These are phyloP conservation scores for Penicillium sp. DNA, from an alignment of 2,329 filamentous ascomycete genomes.

Conservation along the genomic window DNA sequence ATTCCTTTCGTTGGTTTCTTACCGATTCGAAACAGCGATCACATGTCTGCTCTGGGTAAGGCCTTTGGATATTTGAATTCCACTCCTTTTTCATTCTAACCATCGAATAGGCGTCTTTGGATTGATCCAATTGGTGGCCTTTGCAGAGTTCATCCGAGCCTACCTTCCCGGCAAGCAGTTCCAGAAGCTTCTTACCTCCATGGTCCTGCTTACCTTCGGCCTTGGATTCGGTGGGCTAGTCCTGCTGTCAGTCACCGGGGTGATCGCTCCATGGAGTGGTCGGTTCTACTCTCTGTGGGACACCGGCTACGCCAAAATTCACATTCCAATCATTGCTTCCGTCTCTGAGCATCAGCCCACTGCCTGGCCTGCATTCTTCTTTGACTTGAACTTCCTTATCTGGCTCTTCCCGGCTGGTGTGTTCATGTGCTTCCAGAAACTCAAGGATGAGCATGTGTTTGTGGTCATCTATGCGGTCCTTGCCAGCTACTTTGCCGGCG, in stretches of 20 bases:
- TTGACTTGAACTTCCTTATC: conserved; percentile 95
- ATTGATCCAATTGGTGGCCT: conserved; percentile 86
- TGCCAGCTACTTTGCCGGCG: conserved; percentile 95
- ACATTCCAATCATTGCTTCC: conserved; percentile 99
- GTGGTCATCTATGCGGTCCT: conserved; percentile 96
- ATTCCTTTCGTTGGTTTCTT: conserved; percentile 98
- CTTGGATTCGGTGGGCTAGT: conserved; percentile 74
- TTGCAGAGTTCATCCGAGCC: conserved; percentile 85
- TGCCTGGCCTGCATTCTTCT: conserved; percentile 98
- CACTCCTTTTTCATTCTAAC: conserved; percentile 20
- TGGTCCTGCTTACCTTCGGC: conserved; percentile 70
- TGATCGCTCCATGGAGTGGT: conserved; percentile 95
- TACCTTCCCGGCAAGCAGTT: conserved; percentile 91
- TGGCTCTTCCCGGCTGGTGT: conserved; percentile 99
- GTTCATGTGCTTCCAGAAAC: conserved; percentile 93
- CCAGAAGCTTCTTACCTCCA: conserved; percentile 76
- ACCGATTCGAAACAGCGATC: conserved; percentile 93
- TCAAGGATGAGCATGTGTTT: conserved; percentile 96
- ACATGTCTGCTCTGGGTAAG: conserved; percentile 92
- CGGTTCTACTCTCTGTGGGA: conserved; percentile 99
- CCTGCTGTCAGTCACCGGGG: conserved; percentile 75
- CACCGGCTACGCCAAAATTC: conserved; percentile 96
- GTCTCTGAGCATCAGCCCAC: conserved; percentile 99
- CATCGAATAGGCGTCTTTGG: conserved; percentile 74
- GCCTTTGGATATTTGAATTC: conserved; percentile 9